Conservation (phyloP, 2,329 filamentous ascomycete genomes). For the Myotisia sp. region DNA sequence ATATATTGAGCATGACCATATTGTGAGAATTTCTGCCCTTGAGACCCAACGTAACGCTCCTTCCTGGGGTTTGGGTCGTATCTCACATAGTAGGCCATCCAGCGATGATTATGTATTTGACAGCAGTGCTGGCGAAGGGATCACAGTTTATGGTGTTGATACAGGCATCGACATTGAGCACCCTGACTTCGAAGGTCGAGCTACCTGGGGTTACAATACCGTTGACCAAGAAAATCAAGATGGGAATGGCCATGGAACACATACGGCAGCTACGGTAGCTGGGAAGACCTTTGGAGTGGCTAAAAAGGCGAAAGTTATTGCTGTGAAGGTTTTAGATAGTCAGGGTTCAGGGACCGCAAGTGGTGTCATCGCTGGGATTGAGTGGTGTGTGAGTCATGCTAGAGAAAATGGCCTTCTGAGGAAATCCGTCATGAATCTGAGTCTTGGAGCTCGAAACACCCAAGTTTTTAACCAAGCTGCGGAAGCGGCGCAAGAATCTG, state of each 20-base stretch:
- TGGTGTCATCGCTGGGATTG: slow-evolving; percentile 38
- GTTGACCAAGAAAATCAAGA: slow-evolving; percentile 13
- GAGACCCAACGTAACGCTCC: slow-evolving; percentile 15
- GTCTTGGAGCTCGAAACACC: slow-evolving; percentile 24
- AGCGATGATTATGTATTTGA: slow-evolving; percentile 24
- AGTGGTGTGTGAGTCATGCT: slow-evolving; percentile 24
- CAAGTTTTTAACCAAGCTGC: slow-evolving; percentile 26
- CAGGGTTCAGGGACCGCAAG: slow-evolving; percentile 33
- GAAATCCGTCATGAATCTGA: slow-evolving; percentile 24
- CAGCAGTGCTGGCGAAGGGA: slow-evolving; percentile 20
- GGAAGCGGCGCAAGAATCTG: slow-evolving; percentile 21
- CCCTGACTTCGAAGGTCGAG: slow-evolving; percentile 25
- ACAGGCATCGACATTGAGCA: slow-evolving; percentile 24
- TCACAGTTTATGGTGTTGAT: slow-evolving; percentile 26
- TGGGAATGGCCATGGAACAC: slow-evolving; percentile 27
- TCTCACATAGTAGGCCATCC: slow-evolving; percentile 17
- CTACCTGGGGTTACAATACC: slow-evolving; percentile 22
- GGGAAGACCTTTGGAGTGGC: slow-evolving; percentile 25
- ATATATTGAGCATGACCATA: slow-evolving; percentile 8
- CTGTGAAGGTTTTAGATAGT: slow-evolving; percentile 37
- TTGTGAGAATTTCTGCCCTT: slow-evolving; percentile 3
- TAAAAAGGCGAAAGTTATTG: slow-evolving; percentile 26
- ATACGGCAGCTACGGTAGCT: slow-evolving; percentile 26
- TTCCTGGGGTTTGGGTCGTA: slow-evolving; percentile 23
- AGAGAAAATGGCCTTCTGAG: slow-evolving; percentile 17